Evolutionary conservation across 768 basidiomycete genomes (phyloP).

Genomic region (Leucocoprinus sp.): DNA sequence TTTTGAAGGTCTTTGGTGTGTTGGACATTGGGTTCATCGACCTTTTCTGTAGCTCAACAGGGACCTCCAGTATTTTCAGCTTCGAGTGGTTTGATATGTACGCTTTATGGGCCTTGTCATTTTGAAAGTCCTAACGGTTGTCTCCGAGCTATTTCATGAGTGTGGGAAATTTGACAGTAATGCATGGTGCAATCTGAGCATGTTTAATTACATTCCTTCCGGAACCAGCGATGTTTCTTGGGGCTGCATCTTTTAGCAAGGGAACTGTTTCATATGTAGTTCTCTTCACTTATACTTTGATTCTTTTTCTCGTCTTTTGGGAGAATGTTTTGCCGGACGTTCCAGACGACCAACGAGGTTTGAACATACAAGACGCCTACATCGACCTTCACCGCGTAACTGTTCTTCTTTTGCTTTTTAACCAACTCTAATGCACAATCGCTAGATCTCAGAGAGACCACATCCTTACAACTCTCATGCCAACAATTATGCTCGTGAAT

Average conservation of each 20-base stretch:
- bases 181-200: too few relatives aligned
- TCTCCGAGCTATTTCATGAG: too few relatives aligned
- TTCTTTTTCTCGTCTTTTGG: constrained; percentile 12
- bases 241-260: constrained; percentile 5
- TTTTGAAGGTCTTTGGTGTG: too few relatives aligned
- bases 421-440: background rate
- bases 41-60: too few relatives aligned
- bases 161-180: too few relatives aligned
- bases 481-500: constrained; percentile 58
- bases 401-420: background rate
- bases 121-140: too few relatives aligned
- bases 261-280: constrained; percentile 8
- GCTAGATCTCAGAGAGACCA: constrained; percentile 57
- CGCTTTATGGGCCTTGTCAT: too few relatives aligned
- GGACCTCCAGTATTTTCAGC: too few relatives aligned
- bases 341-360: constrained; percentile 10
- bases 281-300: constrained; percentile 6
- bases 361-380: constrained; percentile 10
- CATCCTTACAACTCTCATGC: constrained; percentile 75
- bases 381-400: constrained; percentile 13
- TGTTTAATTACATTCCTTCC: background rate
- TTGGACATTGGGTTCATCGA: too few relatives aligned
- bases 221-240: constrained; percentile 2
- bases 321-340: constrained; percentile 10
- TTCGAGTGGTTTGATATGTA: too few relatives aligned